Evolutionary conservation across 441 rosid species (phyloP), one percentile per base, ranked within the genome.

Genomic region (Gossypium lobatum): DNA sequence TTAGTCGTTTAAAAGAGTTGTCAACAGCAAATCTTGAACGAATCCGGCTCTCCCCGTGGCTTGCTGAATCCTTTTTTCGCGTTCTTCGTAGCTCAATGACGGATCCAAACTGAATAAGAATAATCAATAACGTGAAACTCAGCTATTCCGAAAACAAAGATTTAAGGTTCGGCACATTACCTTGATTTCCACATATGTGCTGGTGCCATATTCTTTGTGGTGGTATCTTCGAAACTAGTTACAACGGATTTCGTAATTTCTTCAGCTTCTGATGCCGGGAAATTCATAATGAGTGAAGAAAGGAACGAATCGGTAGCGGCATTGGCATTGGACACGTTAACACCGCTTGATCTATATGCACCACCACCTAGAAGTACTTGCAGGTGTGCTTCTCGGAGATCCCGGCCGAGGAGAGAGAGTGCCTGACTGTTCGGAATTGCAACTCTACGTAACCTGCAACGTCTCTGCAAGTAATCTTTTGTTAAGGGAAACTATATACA

Each of bases 371-470:
- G 78, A 75, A 88, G 85, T 65, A 85, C 81, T 82, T 85, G 92
- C 65, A 86, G 78, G 79, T 83, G 89, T 73, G 87, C 88, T 76
- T 88, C 90, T 0, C 88, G 82, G 55, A 88, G 87, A 75, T 88
- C 92, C 23, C 86, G 84, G 10, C 89, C 87, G 50, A 88, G 83
- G 23, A 86, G 78, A 42, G 88, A 86, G 63, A 82, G 68, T n/a
- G 86, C 84, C 74, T 86, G 88, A 62, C 86, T 83, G 80, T 76
- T 84, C 10, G 92, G 90, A 72, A 85, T 77, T 21, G 87, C 88
- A 58, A 82, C 88, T 82, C 85, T 81, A 61, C 85, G 89, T 76
- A 88, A 76, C 52, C 87, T 86, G 74, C 83, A 85, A 34, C 77
- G 83, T 80, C 90, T 83, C 85, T 88, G 90, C 83, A 86, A 72